Evolutionary conservation across 495 filamentous ascomycete species (phyloP), one percentile per base, ranked within the genome.

Genomic region (Penicillium angulare): DNA sequence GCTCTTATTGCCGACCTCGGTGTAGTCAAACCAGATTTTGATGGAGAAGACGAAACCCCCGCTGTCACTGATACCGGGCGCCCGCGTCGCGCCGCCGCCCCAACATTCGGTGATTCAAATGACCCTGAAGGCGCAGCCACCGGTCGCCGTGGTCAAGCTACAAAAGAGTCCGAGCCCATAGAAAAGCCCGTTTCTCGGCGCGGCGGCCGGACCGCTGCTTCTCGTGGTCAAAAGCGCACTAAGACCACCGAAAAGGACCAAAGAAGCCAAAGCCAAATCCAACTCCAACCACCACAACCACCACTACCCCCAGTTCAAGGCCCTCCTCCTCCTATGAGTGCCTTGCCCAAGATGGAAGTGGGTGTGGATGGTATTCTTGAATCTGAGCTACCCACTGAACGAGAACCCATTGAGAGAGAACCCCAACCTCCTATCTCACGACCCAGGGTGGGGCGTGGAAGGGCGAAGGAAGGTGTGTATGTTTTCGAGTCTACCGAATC

Each of bases 1-100:
- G 86, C 85, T 7, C 68, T 95, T 44, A 88, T 90, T 50, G 83
- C 86, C 2, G 85, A 89, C 59, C 75, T 92, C 49, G 84, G 83
- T 41, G 75, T 74, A 3, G 78, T 74, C 39, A 74, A 72, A 35
- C 70, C 77, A 5, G 79, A 85, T 41, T 78, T 74, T n/a, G 80
- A 83, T 41, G 73, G 73, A 43, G 81, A 80, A 26, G 73, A 79
- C 31, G 77, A 76, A 34, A 70, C 64, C 17, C 61, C 76, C 23
- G 68, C 79, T 24, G 78, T 86, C 17, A 87, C 85, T 6, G 86
- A 87, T 35, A 84, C 80, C 42, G 86, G 86, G 27, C 78, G 86
- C 38, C 86, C 86, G 6, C 77, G 79, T 26, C 78, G 86, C 43
- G 84, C 84, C 41, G 86, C 86, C 16, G 86, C 86, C 1, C 86